Conservation (phyloP, 2,329 filamentous ascomycete genomes). For the Alternaria angustiovoidea region DNA sequence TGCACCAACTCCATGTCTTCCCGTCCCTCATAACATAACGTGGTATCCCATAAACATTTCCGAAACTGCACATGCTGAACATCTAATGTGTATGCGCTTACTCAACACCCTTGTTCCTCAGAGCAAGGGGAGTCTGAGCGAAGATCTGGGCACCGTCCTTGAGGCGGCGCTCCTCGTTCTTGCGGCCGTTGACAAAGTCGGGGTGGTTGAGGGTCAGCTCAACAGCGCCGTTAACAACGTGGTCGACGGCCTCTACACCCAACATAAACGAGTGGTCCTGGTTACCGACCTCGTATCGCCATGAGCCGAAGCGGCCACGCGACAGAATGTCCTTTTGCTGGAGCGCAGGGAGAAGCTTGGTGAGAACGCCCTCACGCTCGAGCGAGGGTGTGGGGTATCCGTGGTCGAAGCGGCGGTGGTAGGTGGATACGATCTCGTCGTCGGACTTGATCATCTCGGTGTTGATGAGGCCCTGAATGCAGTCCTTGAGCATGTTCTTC, state of each 20-base stretch:
- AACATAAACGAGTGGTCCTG: conserved; percentile 99
- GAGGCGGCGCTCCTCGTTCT: conserved; percentile 71
- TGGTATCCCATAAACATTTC: conserved; percentile 24
- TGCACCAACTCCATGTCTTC: conserved; percentile 17
- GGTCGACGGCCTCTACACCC: conserved; percentile 90
- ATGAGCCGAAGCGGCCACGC: conserved; percentile 95
- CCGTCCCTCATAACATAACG: conserved; percentile 15
- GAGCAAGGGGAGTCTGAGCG: conserved; percentile 48
- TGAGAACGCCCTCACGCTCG: conserved; percentile 94
- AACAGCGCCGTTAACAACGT: conserved; percentile 86
- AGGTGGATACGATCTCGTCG: conserved; percentile 97
- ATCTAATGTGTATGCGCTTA: conserved; percentile 19
- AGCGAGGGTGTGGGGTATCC: conserved; percentile 95
- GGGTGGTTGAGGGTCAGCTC: conserved; percentile 97
- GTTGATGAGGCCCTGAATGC: conserved; percentile 96
- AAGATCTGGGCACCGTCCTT: conserved; percentile 69
- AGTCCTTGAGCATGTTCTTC: conserved; percentile 84
- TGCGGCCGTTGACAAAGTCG: conserved; percentile 86
- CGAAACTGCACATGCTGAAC: conserved; percentile 23
- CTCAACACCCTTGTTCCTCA: conserved; percentile 40
- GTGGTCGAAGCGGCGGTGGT: conserved; percentile 97
- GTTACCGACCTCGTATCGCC: conserved; percentile 97
- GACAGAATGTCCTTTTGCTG: conserved; percentile 92
- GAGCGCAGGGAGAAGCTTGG: conserved; percentile 89
- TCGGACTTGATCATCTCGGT: conserved; percentile 91